phyloP scores from a whole-genome alignment of 2,329 filamentous ascomycete genomes.

The Ceratocystis colombiana region DNA sequence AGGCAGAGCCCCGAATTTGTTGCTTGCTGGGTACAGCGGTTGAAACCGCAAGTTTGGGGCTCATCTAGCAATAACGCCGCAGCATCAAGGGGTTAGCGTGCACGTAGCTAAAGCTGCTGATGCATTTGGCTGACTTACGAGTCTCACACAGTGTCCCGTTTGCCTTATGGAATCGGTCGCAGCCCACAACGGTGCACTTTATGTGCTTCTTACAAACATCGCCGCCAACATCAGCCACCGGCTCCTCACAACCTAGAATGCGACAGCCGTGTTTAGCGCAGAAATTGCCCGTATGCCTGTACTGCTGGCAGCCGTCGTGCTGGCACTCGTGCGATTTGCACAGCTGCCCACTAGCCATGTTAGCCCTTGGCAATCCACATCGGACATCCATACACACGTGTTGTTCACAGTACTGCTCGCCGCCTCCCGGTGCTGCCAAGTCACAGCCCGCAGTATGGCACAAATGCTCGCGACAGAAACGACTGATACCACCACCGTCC shows the following conservation, averaged over 20 bases:
- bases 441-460: constrained; percentile 26
- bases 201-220: constrained; percentile 18
- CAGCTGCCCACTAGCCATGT: constrained; percentile 14
- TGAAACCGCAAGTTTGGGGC: constrained; percentile 16
- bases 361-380: constrained; percentile 16
- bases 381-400: constrained; percentile 23
- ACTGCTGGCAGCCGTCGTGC: constrained; percentile 15
- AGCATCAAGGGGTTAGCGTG: not conserved
- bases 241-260: not conserved
- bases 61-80: constrained; percentile 9
- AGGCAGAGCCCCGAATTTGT: constrained; percentile 10
- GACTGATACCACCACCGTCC: constrained; percentile 8
- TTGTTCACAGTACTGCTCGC: constrained; percentile 17
- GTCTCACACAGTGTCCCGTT: constrained; percentile 8
- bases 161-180: constrained; percentile 6
- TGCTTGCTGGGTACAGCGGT: constrained; percentile 17
- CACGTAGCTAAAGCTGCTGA: not conserved
- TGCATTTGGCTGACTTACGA: constrained; percentile 9
- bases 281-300: not conserved
- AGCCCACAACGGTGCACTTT: constrained; percentile 9
- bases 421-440: constrained; percentile 15
- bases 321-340: constrained; percentile 22
- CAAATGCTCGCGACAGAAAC: constrained; percentile 26
- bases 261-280: constrained; percentile 13
- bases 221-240: constrained; percentile 1